A percentile compares a stretch with the other conserved stretches of the same genome.
phyloP scores from a whole-genome alignment of 106 monocot species.

The Alisma plantagoaquatica region DNA sequence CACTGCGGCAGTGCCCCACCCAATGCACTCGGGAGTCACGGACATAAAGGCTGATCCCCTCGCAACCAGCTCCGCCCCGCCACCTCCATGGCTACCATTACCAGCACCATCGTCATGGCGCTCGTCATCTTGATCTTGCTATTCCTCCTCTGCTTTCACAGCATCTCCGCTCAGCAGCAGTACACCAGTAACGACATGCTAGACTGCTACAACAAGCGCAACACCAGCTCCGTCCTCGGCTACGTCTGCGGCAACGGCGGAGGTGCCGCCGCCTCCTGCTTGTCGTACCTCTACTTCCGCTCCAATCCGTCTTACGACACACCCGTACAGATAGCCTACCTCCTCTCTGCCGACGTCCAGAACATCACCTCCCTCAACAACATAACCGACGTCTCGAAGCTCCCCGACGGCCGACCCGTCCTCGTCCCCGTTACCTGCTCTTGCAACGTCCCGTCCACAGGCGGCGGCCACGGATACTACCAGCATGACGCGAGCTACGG shows the following conservation, averaged over 20 bases:
- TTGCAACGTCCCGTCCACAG: constrained; percentile 13
- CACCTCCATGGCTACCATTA: constrained; percentile 2
- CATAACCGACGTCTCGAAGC: constrained; percentile 13
- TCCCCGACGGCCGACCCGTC: constrained; percentile 22
- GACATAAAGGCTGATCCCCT: too few relatives aligned
- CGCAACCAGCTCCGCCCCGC: constrained; percentile 7
- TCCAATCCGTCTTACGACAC: constrained; percentile 29
- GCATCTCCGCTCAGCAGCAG: constrained; percentile 52
- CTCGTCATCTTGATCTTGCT: too few relatives aligned
- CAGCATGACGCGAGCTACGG: constrained; percentile 55
- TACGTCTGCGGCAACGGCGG: constrained; percentile 71
- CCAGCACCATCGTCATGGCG: too few relatives aligned
- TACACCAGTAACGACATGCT: constrained; percentile 39
- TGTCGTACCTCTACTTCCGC: constrained; percentile 66
- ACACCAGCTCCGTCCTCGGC: constrained; percentile 53
- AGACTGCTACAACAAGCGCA: constrained; percentile 27
- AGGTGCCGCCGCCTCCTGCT: constrained; percentile 21
- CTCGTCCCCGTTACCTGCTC: constrained; percentile 39
- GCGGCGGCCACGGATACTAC: constrained; percentile 26
- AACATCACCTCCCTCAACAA: constrained; percentile 43
- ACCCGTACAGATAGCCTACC: constrained; percentile 45
- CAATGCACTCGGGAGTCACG: too few relatives aligned
- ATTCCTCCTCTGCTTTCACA: too few relatives aligned
- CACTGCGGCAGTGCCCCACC: too few relatives aligned
- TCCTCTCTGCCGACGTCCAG: constrained; percentile 27